Conservation (phyloP, 352 stramenopile species). For the Phytophthora litchii region DNA sequence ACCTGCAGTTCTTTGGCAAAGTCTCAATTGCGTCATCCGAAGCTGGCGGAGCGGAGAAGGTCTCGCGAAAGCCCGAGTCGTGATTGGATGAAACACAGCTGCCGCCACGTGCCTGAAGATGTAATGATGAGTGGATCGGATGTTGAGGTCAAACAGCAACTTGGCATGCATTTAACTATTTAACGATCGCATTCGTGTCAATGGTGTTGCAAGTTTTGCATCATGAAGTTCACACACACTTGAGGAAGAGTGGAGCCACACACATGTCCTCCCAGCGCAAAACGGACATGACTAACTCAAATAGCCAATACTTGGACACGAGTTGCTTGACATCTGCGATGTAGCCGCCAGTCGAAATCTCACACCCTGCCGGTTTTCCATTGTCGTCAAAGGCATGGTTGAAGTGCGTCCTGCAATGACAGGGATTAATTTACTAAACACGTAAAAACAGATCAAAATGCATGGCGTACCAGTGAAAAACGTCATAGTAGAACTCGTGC, state of each 20-base stretch:
- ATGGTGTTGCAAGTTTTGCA: not conserved
- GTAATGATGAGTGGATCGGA: constrained; percentile 17
- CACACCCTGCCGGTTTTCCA: constrained; percentile 44
- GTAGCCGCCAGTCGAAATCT: constrained; percentile 60
- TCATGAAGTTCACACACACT: constrained; percentile 13
- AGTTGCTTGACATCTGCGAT: constrained; percentile 57
- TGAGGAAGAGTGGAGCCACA: constrained; percentile 55
- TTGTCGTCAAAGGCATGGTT: constrained; percentile 52
- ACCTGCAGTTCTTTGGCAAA: constrained; percentile 6
- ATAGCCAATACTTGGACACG: constrained; percentile 64
- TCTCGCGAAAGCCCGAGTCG: not conserved
- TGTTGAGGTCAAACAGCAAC: constrained; percentile 7
- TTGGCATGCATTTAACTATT: constrained; percentile 1
- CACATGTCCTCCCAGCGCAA: constrained; percentile 63
- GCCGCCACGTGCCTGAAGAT: constrained; percentile 5
- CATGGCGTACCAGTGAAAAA: constrained; percentile 58
- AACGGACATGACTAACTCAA: constrained; percentile 70
- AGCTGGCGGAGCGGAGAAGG: constrained; percentile 3
- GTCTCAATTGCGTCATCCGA: constrained; percentile 19
- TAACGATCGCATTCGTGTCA: constrained; percentile 1
- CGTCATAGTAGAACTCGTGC: constrained; percentile 67
- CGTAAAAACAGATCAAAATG: not conserved
- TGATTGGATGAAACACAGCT: constrained; percentile 31
- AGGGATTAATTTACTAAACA: not conserved
- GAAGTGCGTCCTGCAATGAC: constrained; percentile 50